These are phyloP conservation scores for Beauveria rudraprayagi DNA, from an alignment of 2,329 filamentous ascomycete genomes.

Conservation along the genomic window DNA sequence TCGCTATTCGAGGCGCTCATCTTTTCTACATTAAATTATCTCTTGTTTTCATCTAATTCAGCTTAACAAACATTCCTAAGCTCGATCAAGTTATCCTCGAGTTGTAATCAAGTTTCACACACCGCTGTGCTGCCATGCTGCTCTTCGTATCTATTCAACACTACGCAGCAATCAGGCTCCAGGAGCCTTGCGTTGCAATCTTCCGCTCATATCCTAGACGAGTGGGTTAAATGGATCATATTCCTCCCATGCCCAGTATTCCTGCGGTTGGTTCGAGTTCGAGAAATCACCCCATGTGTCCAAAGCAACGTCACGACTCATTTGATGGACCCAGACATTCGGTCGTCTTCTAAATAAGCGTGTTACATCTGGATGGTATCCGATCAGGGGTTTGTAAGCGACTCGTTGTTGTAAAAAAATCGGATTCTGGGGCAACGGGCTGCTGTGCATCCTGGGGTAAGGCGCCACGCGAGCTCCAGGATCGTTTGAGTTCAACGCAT, in stretches of 20 bases:
- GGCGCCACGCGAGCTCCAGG: neutral
- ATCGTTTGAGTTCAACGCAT: neutral
- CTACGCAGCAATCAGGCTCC: neutral
- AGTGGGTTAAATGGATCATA: slow-evolving; percentile 2
- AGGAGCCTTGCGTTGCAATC: neutral
- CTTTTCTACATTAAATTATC: neutral
- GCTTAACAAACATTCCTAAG: neutral
- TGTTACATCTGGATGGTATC: slow-evolving; percentile 16
- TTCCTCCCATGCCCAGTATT: slow-evolving; percentile 9
- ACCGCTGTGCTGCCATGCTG: neutral
- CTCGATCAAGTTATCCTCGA: neutral
- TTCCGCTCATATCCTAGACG: neutral
- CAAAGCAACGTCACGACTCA: slow-evolving; percentile 12
- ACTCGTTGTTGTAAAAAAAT: slow-evolving; percentile 6
- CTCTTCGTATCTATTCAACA: neutral
- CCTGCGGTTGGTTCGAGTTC: neutral
- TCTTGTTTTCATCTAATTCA: neutral
- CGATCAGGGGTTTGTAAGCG: slow-evolving; percentile 14
- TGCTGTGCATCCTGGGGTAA: slow-evolving; percentile 5
- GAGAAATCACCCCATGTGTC: slow-evolving; percentile 19
- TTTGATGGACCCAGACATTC: slow-evolving; percentile 16
- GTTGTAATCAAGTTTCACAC: neutral
- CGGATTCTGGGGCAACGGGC: neutral
- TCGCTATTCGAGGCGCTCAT: neutral
- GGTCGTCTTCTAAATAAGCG: slow-evolving; percentile 15